Percentiles rank a stretch among this genome's conserved stretches.
Evolutionary conservation across 345 rosid genomes (phyloP).

Genomic region (Garcia nutans): DNA sequence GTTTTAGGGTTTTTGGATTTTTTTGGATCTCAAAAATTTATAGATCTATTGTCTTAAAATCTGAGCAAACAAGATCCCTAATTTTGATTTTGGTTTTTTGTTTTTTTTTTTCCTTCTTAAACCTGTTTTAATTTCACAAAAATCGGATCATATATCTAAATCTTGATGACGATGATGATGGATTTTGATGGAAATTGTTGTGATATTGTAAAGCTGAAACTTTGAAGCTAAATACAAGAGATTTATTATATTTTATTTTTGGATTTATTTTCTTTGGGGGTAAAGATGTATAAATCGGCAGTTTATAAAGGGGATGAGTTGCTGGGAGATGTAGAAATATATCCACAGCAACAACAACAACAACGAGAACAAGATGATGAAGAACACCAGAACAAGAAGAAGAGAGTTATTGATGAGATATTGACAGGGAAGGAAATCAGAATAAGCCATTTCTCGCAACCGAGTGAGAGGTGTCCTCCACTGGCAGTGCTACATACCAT

Average conservation of each 20-base stretch:
- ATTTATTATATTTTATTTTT: not conserved
- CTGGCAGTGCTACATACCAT: constrained; percentile 86
- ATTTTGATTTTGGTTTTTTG: constrained; percentile 3
- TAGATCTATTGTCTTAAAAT: constrained; percentile 19
- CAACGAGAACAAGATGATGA: constrained; percentile 33
- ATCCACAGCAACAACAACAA: constrained; percentile 42
- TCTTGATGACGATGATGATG: not conserved
- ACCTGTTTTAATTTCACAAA: not conserved
- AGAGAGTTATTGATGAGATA: constrained; percentile 49
- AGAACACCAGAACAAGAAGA: constrained; percentile 30
- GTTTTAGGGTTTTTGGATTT: constrained; percentile 20
- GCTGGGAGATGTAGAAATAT: constrained; percentile 80
- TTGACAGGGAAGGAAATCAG: constrained; percentile 54
- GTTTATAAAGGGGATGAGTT: constrained; percentile 61
- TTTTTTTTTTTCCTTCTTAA: not conserved
- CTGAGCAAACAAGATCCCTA: constrained; percentile 17
- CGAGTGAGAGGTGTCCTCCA: constrained; percentile 96
- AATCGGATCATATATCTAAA: constrained; percentile 5
- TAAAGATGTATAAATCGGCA: constrained; percentile 63
- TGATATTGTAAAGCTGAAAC: constrained; percentile 4
- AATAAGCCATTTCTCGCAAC: constrained; percentile 58
- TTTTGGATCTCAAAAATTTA: constrained; percentile 13
- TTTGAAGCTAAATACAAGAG: constrained; percentile 13
- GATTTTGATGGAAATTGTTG: constrained; percentile 1
- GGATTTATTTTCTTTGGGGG: not conserved